Evolutionary conservation across 1,284 basidiomycete species (phyloP), one percentile per base, ranked within the genome.

Genomic region (Pseudozyma hubeiensis): DNA sequence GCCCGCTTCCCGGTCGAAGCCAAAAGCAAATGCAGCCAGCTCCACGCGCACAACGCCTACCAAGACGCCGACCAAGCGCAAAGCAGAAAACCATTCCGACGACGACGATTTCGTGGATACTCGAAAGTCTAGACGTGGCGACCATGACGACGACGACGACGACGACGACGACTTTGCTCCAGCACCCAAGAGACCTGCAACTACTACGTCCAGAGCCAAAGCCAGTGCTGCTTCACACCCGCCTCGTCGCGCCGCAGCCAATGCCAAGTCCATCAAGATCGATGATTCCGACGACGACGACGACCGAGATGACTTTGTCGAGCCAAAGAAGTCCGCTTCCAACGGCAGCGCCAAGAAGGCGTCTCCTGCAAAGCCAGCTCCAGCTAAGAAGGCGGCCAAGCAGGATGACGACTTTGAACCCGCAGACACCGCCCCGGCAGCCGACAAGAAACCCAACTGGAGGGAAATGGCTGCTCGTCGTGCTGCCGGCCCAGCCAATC

Each of bases 401-500:
- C 24, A 24, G 13, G 53, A 69, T n/a, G 53, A 56, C 37, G 45
- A 52, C 17, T 40, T 53, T 30, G 56, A 54, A 17, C 51, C 63
- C n/a, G 53, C 78, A 13, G 44, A 55, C 8, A 40, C 59, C n/a
- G 58, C 65, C 9, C 53, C 59, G 5, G 43, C 60, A 33, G 61
- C 76, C 0, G 61, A 60, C 58, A 63, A 65, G 48, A 67, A 68
- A 41, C 49, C 67, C 7, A 47, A 60, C 30, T 72, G 74, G 75
- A 53, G 47, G 30, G 54, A 67, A 34, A 68, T 72, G 47, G 64
- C 73, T 1, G 90, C 91, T 2, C 89, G 89, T 58, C 85, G 88
- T 1, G 89, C 90, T 45, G 87, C 86, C 0, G 92, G 92, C 0
- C 94, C 93, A 0, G 85, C 87, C 2, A 90, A 90, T 7, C 92